Evolutionary conservation across 2,329 filamentous ascomycete genomes (phyloP).

Genomic region (Ophiostoma pallidulum): DNA sequence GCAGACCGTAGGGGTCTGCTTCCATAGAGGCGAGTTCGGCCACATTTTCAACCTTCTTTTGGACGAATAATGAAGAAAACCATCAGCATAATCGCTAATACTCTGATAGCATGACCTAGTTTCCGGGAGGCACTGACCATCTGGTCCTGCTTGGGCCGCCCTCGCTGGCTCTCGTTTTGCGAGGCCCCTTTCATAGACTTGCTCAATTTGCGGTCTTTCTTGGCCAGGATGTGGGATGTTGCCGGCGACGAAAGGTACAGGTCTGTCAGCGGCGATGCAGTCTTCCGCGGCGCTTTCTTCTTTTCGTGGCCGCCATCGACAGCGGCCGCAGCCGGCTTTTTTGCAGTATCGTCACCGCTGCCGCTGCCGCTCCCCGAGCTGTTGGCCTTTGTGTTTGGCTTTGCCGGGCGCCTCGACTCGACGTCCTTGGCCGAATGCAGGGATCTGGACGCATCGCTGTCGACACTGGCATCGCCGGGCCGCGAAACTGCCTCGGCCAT

Average conservation of each 20-base stretch:
- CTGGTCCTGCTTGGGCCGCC: background rate
- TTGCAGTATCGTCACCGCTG: background rate
- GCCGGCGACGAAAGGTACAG: slow-evolving; percentile 3
- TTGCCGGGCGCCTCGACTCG: background rate
- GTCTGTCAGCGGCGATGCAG: background rate
- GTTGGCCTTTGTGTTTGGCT: background rate
- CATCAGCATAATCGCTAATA: background rate
- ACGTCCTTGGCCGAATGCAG: background rate
- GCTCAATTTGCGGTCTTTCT: slow-evolving; percentile 5
- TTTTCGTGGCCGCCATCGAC: background rate
- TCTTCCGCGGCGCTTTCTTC: background rate
- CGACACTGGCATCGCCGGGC: no score
- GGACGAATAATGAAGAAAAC: background rate
- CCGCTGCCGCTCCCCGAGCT: background rate
- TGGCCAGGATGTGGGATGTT: background rate
- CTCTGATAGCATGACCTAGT: background rate
- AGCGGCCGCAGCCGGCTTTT: no score
- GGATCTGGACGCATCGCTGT: no score
- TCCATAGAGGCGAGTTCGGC: background rate
- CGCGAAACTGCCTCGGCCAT: no score
- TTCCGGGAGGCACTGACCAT: background rate
- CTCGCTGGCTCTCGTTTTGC: background rate
- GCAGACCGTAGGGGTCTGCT: slow-evolving; percentile 10
- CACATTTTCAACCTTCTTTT: background rate
- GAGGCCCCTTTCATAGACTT: slow-evolving; percentile 12